Conservation (phyloP, 257 asterid species). For the Gynochthodes officinalis region DNA sequence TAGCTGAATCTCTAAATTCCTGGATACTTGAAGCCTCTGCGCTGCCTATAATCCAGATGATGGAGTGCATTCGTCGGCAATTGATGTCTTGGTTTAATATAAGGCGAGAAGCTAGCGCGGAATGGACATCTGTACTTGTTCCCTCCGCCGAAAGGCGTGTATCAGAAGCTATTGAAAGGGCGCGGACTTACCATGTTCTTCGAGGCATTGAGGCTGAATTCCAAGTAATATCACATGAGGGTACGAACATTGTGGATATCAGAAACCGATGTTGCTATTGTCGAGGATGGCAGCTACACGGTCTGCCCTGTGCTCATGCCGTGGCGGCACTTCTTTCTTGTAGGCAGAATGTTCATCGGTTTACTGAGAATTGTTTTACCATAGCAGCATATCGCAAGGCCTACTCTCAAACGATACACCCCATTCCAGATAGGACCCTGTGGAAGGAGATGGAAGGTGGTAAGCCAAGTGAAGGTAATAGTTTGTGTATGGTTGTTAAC, state of each 20-base stretch:
- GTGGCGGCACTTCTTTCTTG: slow-evolving; percentile 67
- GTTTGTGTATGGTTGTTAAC: slow-evolving; percentile 40
- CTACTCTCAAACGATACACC: slow-evolving; percentile 67
- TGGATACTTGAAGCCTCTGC: slow-evolving; percentile 68
- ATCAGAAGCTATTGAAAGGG: slow-evolving; percentile 56
- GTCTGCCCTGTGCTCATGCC: slow-evolving; percentile 68
- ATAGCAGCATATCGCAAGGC: slow-evolving; percentile 56
- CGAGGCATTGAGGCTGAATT: slow-evolving; percentile 57
- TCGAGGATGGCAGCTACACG: slow-evolving; percentile 60
- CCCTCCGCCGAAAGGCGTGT: slow-evolving; percentile 60
- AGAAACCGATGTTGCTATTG: slow-evolving; percentile 49
- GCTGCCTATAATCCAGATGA: slow-evolving; percentile 67
- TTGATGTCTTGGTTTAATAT: slow-evolving; percentile 78
- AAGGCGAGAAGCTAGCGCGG: slow-evolving; percentile 62
- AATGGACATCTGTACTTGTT: slow-evolving; percentile 55
- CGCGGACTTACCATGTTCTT: slow-evolving; percentile 48
- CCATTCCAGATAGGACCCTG: slow-evolving; percentile 55
- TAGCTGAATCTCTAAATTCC: slow-evolving; percentile 40
- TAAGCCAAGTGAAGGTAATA: slow-evolving; percentile 12
- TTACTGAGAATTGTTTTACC: slow-evolving; percentile 65
- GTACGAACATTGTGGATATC: slow-evolving; percentile 47
- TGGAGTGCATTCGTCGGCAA: slow-evolving; percentile 68
- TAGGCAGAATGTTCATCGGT: slow-evolving; percentile 66
- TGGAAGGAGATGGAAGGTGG: slow-evolving; percentile 51
- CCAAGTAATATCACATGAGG: slow-evolving; percentile 62